Evolutionary conservation across 192 early-diverging fungal genomes (phyloP).

Genomic region (Phlyctochytrium arcticum): DNA sequence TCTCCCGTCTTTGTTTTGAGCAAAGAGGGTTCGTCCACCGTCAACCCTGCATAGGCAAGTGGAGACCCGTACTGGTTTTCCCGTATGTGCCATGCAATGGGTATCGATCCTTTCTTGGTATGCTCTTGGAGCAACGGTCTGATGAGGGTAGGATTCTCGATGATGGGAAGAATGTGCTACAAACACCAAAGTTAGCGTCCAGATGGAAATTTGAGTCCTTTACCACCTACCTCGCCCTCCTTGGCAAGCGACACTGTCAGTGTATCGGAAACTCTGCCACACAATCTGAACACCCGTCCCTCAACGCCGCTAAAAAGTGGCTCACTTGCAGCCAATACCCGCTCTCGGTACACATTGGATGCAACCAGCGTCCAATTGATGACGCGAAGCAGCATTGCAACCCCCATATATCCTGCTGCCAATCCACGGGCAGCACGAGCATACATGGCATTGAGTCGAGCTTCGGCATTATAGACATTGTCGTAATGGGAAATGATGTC

Average conservation of each 20-base stretch:
- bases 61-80: conserved; percentile 15
- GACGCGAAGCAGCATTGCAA: conserved; percentile 11
- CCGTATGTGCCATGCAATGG: conserved; percentile 12
- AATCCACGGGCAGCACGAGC: conserved; percentile 2
- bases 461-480: not conserved
- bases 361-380: conserved; percentile 14
- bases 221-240: conserved; percentile 7
- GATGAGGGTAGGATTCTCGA: conserved; percentile 7
- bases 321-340: conserved; percentile 6
- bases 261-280: conserved; percentile 12
- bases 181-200: not conserved
- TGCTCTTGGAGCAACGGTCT: not conserved
- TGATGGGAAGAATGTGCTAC: conserved; percentile 18
- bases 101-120: conserved; percentile 12
- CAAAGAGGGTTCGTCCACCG: conserved; percentile 8
- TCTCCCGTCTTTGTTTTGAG: conserved; percentile 8
- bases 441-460: conserved; percentile 7
- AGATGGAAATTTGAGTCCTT: not conserved
- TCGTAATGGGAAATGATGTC: too few species aligned
- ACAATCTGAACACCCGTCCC: conserved; percentile 10
- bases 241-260: conserved; percentile 11
- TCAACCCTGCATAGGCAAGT: conserved; percentile 5
- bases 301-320: conserved; percentile 17
- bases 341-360: conserved; percentile 9
- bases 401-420: conserved; percentile 13